A percentile compares a stretch with the other conserved stretches of the same genome.
Evolutionary conservation across 169 alveolate genomes (phyloP).

Genomic region (Plasmodium ovale): DNA sequence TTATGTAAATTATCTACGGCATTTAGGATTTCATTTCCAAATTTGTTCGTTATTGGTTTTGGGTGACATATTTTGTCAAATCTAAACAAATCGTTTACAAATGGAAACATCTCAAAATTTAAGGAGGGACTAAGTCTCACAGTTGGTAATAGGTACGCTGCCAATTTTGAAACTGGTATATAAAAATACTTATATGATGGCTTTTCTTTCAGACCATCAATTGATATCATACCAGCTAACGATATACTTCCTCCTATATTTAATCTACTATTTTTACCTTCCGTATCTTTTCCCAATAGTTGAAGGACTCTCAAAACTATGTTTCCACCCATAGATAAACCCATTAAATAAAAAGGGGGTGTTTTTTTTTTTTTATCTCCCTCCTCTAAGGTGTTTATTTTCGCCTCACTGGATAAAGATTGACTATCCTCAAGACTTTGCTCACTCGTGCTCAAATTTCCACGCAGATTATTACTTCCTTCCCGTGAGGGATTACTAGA

Average conservation of each 20-base stretch:
- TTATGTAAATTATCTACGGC: conserved; percentile 18
- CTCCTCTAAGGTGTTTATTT: not conserved
- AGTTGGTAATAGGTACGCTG: not conserved
- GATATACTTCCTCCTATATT: conserved; percentile 78
- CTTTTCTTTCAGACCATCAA: not conserved
- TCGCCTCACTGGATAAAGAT: not conserved
- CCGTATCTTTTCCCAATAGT: not conserved
- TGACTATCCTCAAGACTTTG: too few relatives aligned
- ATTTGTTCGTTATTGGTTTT: conserved; percentile 10
- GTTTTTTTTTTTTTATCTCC: too few relatives aligned
- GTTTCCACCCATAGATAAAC: conserved; percentile 83
- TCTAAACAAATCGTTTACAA: not conserved
- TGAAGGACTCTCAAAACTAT: conserved; percentile 72
- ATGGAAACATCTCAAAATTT: conserved; percentile 4
- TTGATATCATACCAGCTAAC: conserved; percentile 77
- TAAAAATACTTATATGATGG: conserved; percentile 20
- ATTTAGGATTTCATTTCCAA: conserved; percentile 1
- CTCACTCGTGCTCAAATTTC: too few relatives aligned
- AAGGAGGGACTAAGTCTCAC: not conserved
- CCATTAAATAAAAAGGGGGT: conserved; percentile 68
- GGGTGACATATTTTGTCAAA: not conserved
- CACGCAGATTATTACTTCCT: too few relatives aligned
- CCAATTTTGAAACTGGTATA: not conserved
- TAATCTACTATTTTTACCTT: not conserved
- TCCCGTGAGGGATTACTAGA: not conserved